Base-by-base conservation (phyloP, 768 basidiomycete species). In the Psilocybe azurescens region DNA sequence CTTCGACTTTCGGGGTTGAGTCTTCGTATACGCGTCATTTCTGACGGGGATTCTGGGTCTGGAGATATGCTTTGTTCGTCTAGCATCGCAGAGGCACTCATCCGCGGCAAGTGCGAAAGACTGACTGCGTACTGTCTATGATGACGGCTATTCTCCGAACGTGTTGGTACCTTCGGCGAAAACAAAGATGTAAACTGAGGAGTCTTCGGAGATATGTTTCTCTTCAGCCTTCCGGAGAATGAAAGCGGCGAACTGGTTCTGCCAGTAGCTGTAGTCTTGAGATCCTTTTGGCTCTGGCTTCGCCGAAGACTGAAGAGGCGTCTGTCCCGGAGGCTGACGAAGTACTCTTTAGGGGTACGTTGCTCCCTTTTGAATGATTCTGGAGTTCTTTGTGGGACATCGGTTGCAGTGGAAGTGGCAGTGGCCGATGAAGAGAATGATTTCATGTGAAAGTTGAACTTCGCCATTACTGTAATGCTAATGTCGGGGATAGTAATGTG, bases 51-150 rank as follows among this genome's bases (percentile, higher is more conserved):
- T 20, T 59, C 58, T 16, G 58, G 50, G 18, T 60, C 59, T 11
- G 30, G 24, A 39, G 46, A 16, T 28, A 30, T 30, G 29, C 32
- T 20, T 60, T 32, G 29, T 18, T 38, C 59, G 33, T 16, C 46
- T 5, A 28, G n/a, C 32, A 44, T 46, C 28, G 53, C 30, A 3
- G 24, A 3, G n/a, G 14, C 32, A 14, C 20, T 39, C 10, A 53
- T 16, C 50, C 20, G 50, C 9, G 29, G 53, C 28, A 58, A 14
- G 29, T 58, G 46, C 11, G 52, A 41, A 9, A 63, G 57, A 29
- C 57, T 54, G 30, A 63, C 53, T 8, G 62, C 48, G 24, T 63
- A 63, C 30, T 50, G 52, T 18, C 62, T 58, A 29, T 59, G 56
- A 55, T 50, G 56, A 5, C 62, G 52, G 20, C 18, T 49, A 5